Evolutionary conservation across 1,284 basidiomycete genomes (phyloP), one percentile per base, ranked within the genome.

Genomic region (Trichosporon inkin): DNA sequence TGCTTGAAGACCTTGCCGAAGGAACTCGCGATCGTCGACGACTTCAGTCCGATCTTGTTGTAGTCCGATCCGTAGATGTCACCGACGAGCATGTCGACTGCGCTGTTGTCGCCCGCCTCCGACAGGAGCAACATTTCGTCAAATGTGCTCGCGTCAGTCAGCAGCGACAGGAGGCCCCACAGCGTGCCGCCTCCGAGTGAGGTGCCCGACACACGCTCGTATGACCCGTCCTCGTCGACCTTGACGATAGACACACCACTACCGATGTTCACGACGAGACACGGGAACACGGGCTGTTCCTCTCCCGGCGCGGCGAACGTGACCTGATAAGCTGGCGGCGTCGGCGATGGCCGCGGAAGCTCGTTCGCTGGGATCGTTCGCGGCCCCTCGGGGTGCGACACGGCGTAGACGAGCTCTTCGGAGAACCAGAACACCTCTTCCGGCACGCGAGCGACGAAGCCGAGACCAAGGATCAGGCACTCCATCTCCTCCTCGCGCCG

Each of bases 1-100:
- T 95, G 92, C 78, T 90, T 89, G 82, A 99, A 98, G 51, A 99
- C 96, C 73, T 99, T 99, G 54, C 96, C 96, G 76, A 99, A 99
- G 14, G 91, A 91, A 63, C 92, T 96, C 5, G 96, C 96, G 71
- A 99, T 99, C 76, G 90, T 97, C 10, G 91, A 94, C 35, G 92
- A 94, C 80, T 98, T 99, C 60, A 99, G 85, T 5, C 96, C 96
- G 36, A 99, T 86, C 64, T 90, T 90, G 75, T 84, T 86, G 79
- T 95, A 94, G 79, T 95, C 94, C 67, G 89, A 87, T 22, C 94
- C 95, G 74, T 99, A 99, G 68, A 99, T 99, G 80, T 99, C 96
- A 32, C 95, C 94, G 47, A 99, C 95, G 55, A 99, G 87, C 95
- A 99, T 99, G 78, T 99, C 96, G 32, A 99, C 95, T 7, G 84